Percentiles rank a stretch among this genome's conserved stretches.
These are phyloP conservation scores for Fusarium sp. DNA, from an alignment of 2,329 filamentous ascomycete species.

Conservation along the genomic window DNA sequence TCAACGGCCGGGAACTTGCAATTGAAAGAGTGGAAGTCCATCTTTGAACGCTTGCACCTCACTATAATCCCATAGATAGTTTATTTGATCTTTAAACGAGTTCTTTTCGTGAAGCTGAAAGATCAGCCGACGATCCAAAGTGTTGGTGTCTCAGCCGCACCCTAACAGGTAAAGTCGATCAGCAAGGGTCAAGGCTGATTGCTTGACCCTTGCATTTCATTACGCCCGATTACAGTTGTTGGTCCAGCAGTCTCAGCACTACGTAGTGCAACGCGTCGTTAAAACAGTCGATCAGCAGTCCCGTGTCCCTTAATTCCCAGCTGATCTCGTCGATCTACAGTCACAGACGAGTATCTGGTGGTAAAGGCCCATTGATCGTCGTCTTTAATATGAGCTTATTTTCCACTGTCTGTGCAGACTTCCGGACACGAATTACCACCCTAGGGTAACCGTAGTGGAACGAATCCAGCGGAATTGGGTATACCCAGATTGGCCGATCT, in stretches of 20 bases:
- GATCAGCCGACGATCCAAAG: neutral
- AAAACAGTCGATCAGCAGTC: neutral
- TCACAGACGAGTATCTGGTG: neutral
- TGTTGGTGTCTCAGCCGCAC: conserved; percentile 22
- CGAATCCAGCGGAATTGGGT: no score
- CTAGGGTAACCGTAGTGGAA: no score
- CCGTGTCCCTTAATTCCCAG: neutral
- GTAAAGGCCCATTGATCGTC: neutral
- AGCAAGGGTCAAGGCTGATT: neutral
- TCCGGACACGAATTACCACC: no score
- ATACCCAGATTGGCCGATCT: no score
- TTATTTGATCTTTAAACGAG: no score
- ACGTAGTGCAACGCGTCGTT: accelerated
- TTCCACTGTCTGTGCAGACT: no score
- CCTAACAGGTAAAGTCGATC: neutral
- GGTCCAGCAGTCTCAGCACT: neutral
- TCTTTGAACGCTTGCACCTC: no score
- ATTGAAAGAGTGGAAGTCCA: no score
- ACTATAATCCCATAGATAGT: no score
- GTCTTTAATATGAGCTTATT: neutral
- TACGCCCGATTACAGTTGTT: neutral
- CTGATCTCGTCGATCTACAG: neutral
- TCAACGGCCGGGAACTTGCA: no score
- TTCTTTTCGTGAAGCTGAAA: neutral
- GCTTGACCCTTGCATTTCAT: neutral